These are phyloP conservation scores for Cymodocea nodosa DNA, from an alignment of 116 monocot species.

Conservation along the genomic window DNA sequence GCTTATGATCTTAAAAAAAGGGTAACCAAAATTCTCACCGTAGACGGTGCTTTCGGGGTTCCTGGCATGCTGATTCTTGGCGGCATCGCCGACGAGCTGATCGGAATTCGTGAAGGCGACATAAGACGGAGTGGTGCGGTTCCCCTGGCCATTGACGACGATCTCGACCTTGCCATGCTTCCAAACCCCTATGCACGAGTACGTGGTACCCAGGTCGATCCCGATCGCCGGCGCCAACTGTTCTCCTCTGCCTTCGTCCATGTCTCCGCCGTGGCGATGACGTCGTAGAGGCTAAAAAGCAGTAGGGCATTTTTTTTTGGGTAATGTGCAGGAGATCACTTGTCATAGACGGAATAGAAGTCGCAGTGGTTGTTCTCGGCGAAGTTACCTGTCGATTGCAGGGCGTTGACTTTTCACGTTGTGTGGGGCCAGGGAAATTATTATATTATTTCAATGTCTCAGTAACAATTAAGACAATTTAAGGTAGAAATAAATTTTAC, in stretches of 20 bases:
- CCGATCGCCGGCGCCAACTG: constrained; percentile 1
- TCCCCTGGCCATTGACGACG: constrained; percentile 1
- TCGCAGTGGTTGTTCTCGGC: too few relatives aligned
- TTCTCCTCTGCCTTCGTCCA: background rate
- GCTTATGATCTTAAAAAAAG: too few relatives aligned
- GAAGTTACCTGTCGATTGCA: too few relatives aligned
- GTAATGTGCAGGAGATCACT: too few relatives aligned
- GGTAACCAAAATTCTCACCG: background rate
- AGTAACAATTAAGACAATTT: too few relatives aligned
- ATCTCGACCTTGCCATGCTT: constrained; percentile 4
- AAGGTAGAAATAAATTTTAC: too few relatives aligned
- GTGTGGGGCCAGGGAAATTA: too few relatives aligned
- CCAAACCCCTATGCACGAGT: constrained; percentile 6
- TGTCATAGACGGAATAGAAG: too few relatives aligned
- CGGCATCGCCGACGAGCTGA: background rate
- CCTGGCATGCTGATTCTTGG: constrained; percentile 5
- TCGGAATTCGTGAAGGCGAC: constrained; percentile 2
- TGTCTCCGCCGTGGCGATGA: background rate
- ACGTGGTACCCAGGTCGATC: constrained; percentile 6
- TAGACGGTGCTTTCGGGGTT: constrained; percentile 3
- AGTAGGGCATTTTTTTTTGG: too few relatives aligned
- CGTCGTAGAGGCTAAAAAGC: too few relatives aligned
- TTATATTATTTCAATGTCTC: too few relatives aligned
- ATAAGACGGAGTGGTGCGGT: constrained; percentile 3
- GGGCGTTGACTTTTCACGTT: too few relatives aligned